Base-by-base conservation (phyloP, 768 basidiomycete genomes). In the Holtermanniella nyarrowii region DNA sequence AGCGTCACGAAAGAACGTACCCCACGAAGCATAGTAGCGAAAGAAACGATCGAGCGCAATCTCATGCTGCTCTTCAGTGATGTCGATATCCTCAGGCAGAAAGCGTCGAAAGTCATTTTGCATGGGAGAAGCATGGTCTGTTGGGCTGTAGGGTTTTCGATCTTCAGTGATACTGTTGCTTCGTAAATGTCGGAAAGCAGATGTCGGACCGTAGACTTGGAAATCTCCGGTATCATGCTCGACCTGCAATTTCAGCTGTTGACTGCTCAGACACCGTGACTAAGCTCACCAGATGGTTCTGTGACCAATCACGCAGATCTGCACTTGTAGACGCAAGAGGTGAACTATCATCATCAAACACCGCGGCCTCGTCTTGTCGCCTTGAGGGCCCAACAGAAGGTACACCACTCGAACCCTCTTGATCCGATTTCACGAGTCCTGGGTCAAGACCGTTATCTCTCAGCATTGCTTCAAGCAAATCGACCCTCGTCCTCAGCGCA, bases 131-230 rank as follows among this genome's bases (percentile, higher is more conserved):
- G 26, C 24, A 20, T 7, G 51, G 46, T 14, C 43, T 27, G 21
- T 48, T 42, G n/a, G 50, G 48, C 13, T 42, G 48, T 40, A 18
- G 42, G 16, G 48, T 5, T 45, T 47, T 18, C 21, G 26, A 21
- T 24, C 40, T 5, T 50, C 54, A 13, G 49, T n/a, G 39, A 50
- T 48, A 44, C 52, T 49, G 43, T 61, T 56, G 26, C 55, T 53
- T 18, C 49, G 27, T 13, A 68, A 43, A 44, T 66, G 64, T 2
- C 62, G 59, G 39, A 66, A 69, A 0, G 69, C 67, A 3, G 58
- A 60, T 1, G 67, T 71, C 2, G 69, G 70, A 4, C 70, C 70
- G 46, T 68, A 66, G 0, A 58, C 50, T n/a, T 65, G 59, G 21
- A 68, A 48, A 26, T 67, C 59, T 10, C 59, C 60, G 0, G 58